Evolutionary conservation across 2,329 filamentous ascomycete genomes (phyloP).

Genomic region (Mollisiaceae sp.): DNA sequence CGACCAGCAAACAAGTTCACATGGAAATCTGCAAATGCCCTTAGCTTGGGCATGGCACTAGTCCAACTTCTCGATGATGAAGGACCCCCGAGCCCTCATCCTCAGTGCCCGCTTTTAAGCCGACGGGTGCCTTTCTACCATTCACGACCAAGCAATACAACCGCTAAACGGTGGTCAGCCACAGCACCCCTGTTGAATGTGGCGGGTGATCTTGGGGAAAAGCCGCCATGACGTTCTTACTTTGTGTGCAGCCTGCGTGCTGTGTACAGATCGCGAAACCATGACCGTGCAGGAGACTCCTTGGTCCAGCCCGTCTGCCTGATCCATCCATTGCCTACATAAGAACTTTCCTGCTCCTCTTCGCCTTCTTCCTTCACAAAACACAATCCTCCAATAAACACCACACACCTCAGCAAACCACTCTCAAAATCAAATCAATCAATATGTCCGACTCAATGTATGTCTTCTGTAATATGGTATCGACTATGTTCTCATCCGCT

Average conservation of each 20-base stretch:
- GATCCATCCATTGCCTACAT: conserved; percentile 3
- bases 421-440: conserved; percentile 23
- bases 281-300: background rate
- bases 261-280: conserved; percentile 2
- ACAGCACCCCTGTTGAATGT: conserved; percentile 2
- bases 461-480: conserved; percentile 23
- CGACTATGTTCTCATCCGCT: conserved; percentile 10
- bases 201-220: background rate
- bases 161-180: background rate
- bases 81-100: no score
- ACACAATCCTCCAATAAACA: conserved; percentile 23
- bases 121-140: background rate
- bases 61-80: background rate
- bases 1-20: conserved; percentile 16
- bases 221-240: conserved; percentile 6
- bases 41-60: conserved; percentile 7
- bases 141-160: background rate
- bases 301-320: background rate
- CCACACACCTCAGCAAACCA: background rate
- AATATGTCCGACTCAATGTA: conserved; percentile 54
- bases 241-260: background rate
- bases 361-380: conserved; percentile 11
- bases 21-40: conserved; percentile 22
- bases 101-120: background rate
- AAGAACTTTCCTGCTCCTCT: conserved; percentile 7